Conservation (phyloP, 805 yeast species). For the Jamesozyma spencerorum region DNA sequence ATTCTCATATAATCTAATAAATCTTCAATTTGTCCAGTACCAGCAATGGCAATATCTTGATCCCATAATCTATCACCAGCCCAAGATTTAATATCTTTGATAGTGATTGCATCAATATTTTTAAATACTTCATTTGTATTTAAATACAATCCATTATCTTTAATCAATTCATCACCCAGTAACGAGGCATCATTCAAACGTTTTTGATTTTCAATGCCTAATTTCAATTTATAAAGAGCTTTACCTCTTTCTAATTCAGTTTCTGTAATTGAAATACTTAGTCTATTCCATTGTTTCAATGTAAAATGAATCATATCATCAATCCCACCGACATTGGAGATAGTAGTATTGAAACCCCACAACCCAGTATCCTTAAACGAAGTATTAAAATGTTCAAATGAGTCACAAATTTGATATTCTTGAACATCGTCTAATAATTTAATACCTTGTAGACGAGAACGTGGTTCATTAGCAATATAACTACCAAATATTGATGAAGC, state of each 20-base stretch:
- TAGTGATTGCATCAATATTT: conserved; percentile 54
- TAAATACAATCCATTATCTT: conserved; percentile 43
- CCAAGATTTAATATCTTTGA: conserved; percentile 58
- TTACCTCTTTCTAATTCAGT: conserved; percentile 74
- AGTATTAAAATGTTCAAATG: conserved; percentile 59
- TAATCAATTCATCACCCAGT: conserved; percentile 5
- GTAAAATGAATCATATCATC: conserved; percentile 78
- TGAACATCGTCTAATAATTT: conserved; percentile 60
- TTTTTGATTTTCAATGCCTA: conserved; percentile 30
- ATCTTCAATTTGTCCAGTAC: conserved; percentile 80
- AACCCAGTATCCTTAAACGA: conserved; percentile 72
- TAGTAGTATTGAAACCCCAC: conserved; percentile 71
- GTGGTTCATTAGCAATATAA: conserved; percentile 45
- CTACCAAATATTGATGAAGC: conserved; percentile 58
- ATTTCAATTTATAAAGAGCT: conserved; percentile 54
- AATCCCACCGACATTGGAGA: conserved; percentile 47
- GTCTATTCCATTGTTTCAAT: conserved; percentile 81
- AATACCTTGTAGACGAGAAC: conserved; percentile 51
- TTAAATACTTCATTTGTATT: conserved; percentile 51
- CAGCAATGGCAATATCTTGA: conserved; percentile 74
- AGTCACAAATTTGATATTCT: conserved; percentile 66
- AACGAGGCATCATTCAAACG: conserved; percentile 2
- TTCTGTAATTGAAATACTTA: conserved; percentile 63
- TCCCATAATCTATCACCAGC: conserved; percentile 72
- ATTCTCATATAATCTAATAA: conserved; percentile 76